Conservation (phyloP, 345 rosid species). For the Linum usitatissimum region DNA sequence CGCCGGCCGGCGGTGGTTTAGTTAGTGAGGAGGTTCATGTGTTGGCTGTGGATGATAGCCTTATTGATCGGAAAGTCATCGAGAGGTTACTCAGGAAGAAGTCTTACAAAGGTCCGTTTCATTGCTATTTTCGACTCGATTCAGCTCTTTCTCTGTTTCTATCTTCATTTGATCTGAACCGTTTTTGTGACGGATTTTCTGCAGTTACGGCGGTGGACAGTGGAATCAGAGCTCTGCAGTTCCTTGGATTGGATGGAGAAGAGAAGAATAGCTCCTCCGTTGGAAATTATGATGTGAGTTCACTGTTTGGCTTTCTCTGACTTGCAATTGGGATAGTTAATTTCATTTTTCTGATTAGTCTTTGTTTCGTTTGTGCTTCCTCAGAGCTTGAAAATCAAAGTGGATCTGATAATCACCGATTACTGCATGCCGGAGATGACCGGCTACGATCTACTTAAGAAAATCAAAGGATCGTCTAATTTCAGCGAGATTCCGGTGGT, state of each 20-base stretch:
- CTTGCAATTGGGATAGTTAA: not conserved
- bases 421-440: conserved; percentile 15
- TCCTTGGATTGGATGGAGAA: conserved; percentile 6
- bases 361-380: not conserved
- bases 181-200: not conserved
- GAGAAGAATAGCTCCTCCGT: conserved; percentile 2
- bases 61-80: conserved; percentile 26
- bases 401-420: conserved; percentile 12
- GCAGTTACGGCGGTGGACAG: conserved; percentile 8
- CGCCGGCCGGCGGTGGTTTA: not conserved
- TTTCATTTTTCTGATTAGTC: not conserved
- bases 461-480: conserved; percentile 34
- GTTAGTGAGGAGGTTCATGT: conserved; percentile 15
- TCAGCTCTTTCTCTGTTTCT: not conserved
- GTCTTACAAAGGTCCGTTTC: conserved; percentile 15
- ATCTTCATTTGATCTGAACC: not conserved
- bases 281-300: not conserved
- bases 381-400: conserved; percentile 9
- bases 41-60: conserved; percentile 26
- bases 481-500: conserved; percentile 76
- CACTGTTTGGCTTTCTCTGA: not conserved
- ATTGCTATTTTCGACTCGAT: not conserved
- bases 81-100: conserved; percentile 19
- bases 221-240: conserved; percentile 9
- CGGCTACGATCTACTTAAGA: conserved; percentile 12